Percentiles rank a stretch among this genome's conserved stretches.
Conservation (phyloP, 805 yeast genomes). For the Candida endomychidarum region DNA sequence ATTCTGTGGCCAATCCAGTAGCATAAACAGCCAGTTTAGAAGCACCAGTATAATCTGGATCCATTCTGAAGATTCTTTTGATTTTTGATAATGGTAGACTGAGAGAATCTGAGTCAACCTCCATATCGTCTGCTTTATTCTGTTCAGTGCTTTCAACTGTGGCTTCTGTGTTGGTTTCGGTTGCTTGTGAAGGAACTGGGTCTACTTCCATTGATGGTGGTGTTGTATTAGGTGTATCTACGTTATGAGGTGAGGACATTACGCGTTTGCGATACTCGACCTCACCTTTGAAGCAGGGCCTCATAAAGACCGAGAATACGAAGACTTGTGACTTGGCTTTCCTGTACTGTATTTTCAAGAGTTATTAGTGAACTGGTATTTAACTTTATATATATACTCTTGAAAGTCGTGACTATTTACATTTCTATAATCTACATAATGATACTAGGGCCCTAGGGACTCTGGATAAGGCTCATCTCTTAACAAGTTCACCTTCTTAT, state of each 20-base stretch:
- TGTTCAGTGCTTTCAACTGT: conserved; percentile 4
- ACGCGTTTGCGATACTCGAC: conserved; percentile 2
- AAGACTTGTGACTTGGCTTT: too few species aligned
- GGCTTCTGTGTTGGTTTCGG: conserved; percentile 3
- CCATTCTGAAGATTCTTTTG: conserved; percentile 70
- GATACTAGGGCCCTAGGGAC: too few species aligned
- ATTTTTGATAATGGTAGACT: conserved; percentile 66
- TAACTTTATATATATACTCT: background rate
- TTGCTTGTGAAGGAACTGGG: conserved; percentile 3
- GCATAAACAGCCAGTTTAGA: conserved; percentile 73
- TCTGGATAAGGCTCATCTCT: too few species aligned
- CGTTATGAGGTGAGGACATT: conserved; percentile 14
- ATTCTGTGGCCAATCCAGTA: conserved; percentile 74
- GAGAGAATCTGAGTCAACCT: conserved; percentile 25
- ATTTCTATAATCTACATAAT: conserved; percentile 1
- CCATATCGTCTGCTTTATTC: conserved; percentile 15
- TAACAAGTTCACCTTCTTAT: background rate
- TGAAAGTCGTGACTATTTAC: conserved; percentile 3
- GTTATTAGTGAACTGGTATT: too few species aligned
- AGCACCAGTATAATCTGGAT: conserved; percentile 68
- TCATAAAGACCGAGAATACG: too few species aligned
- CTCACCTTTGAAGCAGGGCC: too few species aligned
- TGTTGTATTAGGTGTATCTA: conserved; percentile 21
- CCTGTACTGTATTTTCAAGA: too few species aligned
- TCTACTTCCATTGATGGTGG: conserved; percentile 17